Conservation (phyloP, 352 stramenopile genomes). For the Phytophthora tentaculata region DNA sequence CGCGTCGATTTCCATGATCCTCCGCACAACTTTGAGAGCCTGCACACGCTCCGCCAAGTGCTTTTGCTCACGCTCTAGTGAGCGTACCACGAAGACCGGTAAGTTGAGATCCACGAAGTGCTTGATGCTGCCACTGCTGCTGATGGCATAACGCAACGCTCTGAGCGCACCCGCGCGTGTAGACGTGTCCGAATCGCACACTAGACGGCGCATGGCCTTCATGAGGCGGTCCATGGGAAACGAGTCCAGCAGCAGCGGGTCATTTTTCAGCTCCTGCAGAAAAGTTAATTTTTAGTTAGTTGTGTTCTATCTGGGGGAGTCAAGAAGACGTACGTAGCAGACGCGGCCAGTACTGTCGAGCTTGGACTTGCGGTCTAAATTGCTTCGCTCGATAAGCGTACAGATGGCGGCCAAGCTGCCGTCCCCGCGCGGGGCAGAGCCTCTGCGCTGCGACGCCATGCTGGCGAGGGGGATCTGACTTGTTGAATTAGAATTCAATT, state of each 20-base stretch:
- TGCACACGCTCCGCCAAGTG: slow-evolving; percentile 86
- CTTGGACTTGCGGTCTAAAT: slow-evolving; percentile 88
- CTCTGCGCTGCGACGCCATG: slow-evolving; percentile 48
- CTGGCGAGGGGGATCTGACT: slow-evolving; percentile 14
- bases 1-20: slow-evolving; percentile 88
- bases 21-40: slow-evolving; percentile 85
- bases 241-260: slow-evolving; percentile 81
- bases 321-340: slow-evolving; percentile 62
- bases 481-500: not conserved
- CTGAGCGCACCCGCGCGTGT: slow-evolving; percentile 77
- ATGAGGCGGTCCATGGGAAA: slow-evolving; percentile 86
- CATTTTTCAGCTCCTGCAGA: slow-evolving; percentile 85
- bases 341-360: slow-evolving; percentile 85
- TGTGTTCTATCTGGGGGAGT: not conserved
- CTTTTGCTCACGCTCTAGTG: slow-evolving; percentile 89
- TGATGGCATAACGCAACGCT: slow-evolving; percentile 86
- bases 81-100: slow-evolving; percentile 84
- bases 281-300: not conserved
- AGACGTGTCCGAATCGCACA: slow-evolving; percentile 82
- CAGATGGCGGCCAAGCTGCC: slow-evolving; percentile 81
- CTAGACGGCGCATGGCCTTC: slow-evolving; percentile 76
- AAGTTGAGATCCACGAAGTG: slow-evolving; percentile 72
- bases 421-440: slow-evolving; percentile 46
- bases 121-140: slow-evolving; percentile 74
- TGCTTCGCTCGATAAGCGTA: slow-evolving; percentile 83